Base-by-base conservation (phyloP, 306 rosid species). In the Hylodesmum podocarpum region DNA sequence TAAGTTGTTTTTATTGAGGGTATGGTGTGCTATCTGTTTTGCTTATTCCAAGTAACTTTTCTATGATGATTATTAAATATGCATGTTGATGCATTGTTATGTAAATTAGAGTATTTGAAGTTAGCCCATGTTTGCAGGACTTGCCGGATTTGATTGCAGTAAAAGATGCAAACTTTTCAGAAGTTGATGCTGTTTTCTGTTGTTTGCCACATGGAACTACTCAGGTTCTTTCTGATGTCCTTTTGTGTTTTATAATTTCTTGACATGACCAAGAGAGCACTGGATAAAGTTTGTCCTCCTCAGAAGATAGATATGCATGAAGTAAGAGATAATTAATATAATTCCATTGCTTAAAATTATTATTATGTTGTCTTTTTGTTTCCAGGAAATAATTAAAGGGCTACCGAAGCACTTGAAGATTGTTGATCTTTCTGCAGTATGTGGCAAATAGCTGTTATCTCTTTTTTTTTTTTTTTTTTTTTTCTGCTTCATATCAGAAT, bases 391-490 rank as follows among this genome's bases (percentile, higher is more conserved):
- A 71, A 90, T 95, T 61, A 95, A 87, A 77, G 93, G 88, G 41
- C 97, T 95, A 66, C 97, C 98, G 10, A 76, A 54, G 79, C 85
- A 85, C 81, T 85, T 92, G 91, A 95, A 95, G 90, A 89, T 92
- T 85, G 98, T 95, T 80, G 98, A 95, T 84, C 98, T 95, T 73
- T 95, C 98, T 70, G 98, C 98, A 68, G 98, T 95, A 92, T 58
- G 95, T 72, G 72, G 75, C 72, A 3, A 55, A 53, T 62, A 80
- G 14, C 24, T 40, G 24, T 41, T 57, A 51, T 44, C 5, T 36
- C 31, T 54, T 8, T 61, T 70, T 46, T 0, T 50, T 36, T 51
- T 13, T 2, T 27, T 13, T 55, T 13, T n/a, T n/a, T n/a, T n/a
- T n/a, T n/a, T n/a, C n/a, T 74, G 13, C 54, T 57, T 70, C 53